phyloP scores from a whole-genome alignment of 2,329 filamentous ascomycete genomes.

The Fusarium avenaceum region DNA sequence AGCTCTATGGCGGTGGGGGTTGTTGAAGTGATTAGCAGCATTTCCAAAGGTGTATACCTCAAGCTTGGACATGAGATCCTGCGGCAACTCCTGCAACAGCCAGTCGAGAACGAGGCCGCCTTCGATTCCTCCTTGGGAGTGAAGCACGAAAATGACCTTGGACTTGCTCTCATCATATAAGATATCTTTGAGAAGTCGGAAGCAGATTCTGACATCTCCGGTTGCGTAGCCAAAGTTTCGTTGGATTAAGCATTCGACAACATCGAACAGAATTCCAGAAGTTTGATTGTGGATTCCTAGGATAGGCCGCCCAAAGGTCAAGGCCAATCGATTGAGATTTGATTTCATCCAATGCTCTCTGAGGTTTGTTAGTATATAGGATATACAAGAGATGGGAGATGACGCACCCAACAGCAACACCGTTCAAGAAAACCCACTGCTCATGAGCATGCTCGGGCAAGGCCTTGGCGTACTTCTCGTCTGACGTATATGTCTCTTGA shows the following conservation, averaged over 20 bases:
- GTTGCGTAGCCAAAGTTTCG: conserved; percentile 81
- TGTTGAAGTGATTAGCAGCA: conserved; percentile 86
- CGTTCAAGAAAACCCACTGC: conserved; percentile 86
- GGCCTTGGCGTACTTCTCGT: conserved; percentile 64
- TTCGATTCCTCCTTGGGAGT: conserved; percentile 84
- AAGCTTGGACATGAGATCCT: conserved; percentile 74
- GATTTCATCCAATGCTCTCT: conserved; percentile 76
- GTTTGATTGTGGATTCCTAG: conserved; percentile 83
- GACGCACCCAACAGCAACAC: conserved; percentile 72
- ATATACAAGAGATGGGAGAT: background rate
- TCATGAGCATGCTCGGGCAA: conserved; percentile 70
- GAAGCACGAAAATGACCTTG: conserved; percentile 80
- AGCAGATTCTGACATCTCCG: conserved; percentile 73
- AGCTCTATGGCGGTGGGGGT: conserved; percentile 69
- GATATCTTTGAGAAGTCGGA: conserved; percentile 71
- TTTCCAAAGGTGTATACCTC: conserved; percentile 85
- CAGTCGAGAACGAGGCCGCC: conserved; percentile 81
- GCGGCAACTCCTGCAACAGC: conserved; percentile 78
- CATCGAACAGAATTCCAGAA: conserved; percentile 79
- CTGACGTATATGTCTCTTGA: conserved; percentile 63
- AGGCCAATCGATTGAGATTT: conserved; percentile 78
- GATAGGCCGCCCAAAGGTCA: conserved; percentile 79
- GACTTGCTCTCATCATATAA: conserved; percentile 72
- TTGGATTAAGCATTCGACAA: conserved; percentile 83
- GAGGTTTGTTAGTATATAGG: conserved; percentile 21